Evolutionary conservation across 2,329 filamentous ascomycete species (phyloP), one percentile per base, ranked within the genome.

Genomic region (Chaetomiaceae sp.): DNA sequence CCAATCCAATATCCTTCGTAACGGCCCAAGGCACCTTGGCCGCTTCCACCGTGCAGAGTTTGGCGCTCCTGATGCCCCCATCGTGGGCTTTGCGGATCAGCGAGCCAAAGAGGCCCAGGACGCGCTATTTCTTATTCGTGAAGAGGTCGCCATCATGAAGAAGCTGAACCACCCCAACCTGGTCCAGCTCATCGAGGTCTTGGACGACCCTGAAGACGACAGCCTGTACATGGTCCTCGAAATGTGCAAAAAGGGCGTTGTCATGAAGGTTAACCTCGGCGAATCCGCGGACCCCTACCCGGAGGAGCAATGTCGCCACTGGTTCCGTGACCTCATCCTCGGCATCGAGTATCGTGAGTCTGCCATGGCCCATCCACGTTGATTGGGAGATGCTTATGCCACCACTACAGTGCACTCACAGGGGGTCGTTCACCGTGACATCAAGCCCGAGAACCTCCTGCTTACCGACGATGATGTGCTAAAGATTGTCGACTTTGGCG

Each of bases 61-160:
- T 40, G 63, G 62, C 48, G 56, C 62, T 30, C 57, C 60, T 16
- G 59, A 60, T 34, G 38, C 51, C 7, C 54, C 55, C 21, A 49
- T 48, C 18, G 33, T 52, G 25, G 57, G 59, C 48, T 64, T 72
- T 21, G 65, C 67, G 23, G 64, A 66, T 29, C 70, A 76, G 53
- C 74, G 79, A 56, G 73, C 76, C 41, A 78, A 79, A 38, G 85
- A 87, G 66, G 86, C 85, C 61, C 75, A 75, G 23, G 82, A 85
- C 64, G 82, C 92, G 0, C 75, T 97, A 11, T 88, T 88, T 64
- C 75, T 97, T 55, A 97, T 99, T 68, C 87, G 90, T 56, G 89
- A 96, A 69, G 94, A 99, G 70, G 94, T 97, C 64, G 94, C 94
- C 54, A 95, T 97, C 66, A 97, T 99, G 91, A 99, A 97, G 76